Evolutionary conservation across 768 basidiomycete species (phyloP).

Genomic region (Gloeopeniophorella convolvens): DNA sequence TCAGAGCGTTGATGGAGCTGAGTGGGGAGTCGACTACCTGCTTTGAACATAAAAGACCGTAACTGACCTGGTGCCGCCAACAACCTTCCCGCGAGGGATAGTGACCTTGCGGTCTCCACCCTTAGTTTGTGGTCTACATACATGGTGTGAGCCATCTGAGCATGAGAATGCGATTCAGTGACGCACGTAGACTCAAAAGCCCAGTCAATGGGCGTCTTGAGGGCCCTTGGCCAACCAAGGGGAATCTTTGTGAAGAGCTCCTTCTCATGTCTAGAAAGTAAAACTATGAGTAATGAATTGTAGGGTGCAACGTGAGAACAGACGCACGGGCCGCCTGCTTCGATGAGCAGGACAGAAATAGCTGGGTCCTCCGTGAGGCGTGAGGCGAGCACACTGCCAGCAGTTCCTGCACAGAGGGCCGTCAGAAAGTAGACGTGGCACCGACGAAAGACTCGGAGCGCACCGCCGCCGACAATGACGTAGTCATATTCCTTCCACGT

Average conservation of each 20-base stretch:
- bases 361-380: slow-evolving; percentile 50
- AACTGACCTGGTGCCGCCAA: slow-evolving; percentile 1
- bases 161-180: neutral
- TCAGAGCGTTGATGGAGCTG: slow-evolving; percentile 9
- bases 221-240: slow-evolving; percentile 1
- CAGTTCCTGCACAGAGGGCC: slow-evolving; percentile 40
- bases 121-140: neutral
- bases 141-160: neutral
- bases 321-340: slow-evolving; percentile 54
- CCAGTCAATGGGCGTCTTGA: slow-evolving; percentile 7
- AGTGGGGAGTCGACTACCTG: no score
- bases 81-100: slow-evolving; percentile 4
- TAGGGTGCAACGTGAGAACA: neutral
- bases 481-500: slow-evolving; percentile 26
- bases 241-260: slow-evolving; percentile 1
- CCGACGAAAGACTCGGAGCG: slow-evolving; percentile 4
- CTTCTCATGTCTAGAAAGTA: neutral
- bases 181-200: neutral
- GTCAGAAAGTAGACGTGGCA: neutral
- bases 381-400: slow-evolving; percentile 55
- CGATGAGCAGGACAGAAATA: slow-evolving; percentile 48
- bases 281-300: neutral
- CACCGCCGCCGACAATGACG: slow-evolving; percentile 32
- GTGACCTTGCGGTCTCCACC: neutral
- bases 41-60: neutral